Percentiles rank a stretch among this genome's conserved stretches.
phyloP scores from a whole-genome alignment of 345 rosid species.

The Capsella bursapastoris region DNA sequence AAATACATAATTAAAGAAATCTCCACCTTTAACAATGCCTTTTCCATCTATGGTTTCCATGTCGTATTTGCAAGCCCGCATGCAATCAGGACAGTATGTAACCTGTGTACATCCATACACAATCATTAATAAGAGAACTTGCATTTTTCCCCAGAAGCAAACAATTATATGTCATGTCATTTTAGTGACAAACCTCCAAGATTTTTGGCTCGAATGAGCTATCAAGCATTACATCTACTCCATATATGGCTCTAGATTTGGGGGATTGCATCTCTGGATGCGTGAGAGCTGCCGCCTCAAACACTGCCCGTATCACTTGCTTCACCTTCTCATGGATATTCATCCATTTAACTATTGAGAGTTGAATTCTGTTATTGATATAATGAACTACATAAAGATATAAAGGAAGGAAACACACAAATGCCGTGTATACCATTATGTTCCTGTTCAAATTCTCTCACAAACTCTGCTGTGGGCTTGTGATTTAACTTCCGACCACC shows the following conservation, averaged over 20 bases:
- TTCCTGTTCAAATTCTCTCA: constrained; percentile 79
- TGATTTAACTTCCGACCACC: constrained; percentile 78
- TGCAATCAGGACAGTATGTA: constrained; percentile 93
- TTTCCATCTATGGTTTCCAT: constrained; percentile 52
- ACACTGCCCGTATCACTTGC: constrained; percentile 65
- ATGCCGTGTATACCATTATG: constrained; percentile 63
- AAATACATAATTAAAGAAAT: constrained; percentile 75
- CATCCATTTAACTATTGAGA: constrained; percentile 72
- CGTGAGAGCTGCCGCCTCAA: constrained; percentile 79
- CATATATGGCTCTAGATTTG: constrained; percentile 83
- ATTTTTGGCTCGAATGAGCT: constrained; percentile 76
- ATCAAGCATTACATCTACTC: constrained; percentile 93
- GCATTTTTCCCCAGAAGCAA: neutral
- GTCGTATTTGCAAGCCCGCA: constrained; percentile 88
- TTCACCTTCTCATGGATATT: constrained; percentile 71
- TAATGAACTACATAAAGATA: constrained; percentile 13
- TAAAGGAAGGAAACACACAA: constrained; percentile 11
- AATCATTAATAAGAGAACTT: constrained; percentile 14
- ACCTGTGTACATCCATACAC: constrained; percentile 52
- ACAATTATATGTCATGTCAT: neutral
- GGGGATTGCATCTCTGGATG: constrained; percentile 93
- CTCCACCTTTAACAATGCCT: constrained; percentile 55
- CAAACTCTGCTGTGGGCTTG: constrained; percentile 80
- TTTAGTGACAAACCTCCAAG: constrained; percentile 71
- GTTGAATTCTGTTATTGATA: constrained; percentile 25